phyloP scores from a whole-genome alignment of 2,329 filamentous ascomycete genomes.

The Trichophyton verrucosum region DNA sequence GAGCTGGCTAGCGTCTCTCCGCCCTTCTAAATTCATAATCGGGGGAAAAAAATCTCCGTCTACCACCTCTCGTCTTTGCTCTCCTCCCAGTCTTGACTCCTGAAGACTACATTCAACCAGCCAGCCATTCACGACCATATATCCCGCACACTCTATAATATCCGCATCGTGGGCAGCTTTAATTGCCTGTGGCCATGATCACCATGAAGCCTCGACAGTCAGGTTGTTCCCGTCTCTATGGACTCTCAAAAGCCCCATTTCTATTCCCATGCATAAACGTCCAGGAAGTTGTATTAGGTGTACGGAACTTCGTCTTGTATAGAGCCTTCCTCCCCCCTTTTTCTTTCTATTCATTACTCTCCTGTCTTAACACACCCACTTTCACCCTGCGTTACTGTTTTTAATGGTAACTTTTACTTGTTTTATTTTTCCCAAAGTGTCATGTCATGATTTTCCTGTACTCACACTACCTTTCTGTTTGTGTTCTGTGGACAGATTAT shows the following conservation, averaged over 20 bases:
- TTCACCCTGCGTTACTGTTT: neutral
- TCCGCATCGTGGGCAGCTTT: neutral
- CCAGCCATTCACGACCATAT: neutral
- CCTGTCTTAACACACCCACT: neutral
- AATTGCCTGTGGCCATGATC: neutral
- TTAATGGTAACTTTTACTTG: slow-evolving; percentile 1
- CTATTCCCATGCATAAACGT: slow-evolving; percentile 2
- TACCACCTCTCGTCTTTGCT: neutral
- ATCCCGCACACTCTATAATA: neutral
- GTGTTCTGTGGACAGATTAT: neutral
- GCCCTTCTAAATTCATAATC: slow-evolving; percentile 32
- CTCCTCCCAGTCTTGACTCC: neutral
- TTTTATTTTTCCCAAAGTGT: neutral
- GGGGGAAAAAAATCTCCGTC: neutral
- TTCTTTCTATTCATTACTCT: neutral
- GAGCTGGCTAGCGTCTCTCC: slow-evolving; percentile 35
- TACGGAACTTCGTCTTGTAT: slow-evolving; percentile 3
- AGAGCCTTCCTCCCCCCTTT: neutral
- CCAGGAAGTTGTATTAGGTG: slow-evolving; percentile 2
- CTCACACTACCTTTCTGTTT: neutral
- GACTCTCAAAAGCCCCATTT: neutral
- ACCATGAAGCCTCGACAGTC: neutral
- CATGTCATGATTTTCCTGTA: neutral
- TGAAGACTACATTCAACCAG: neutral
- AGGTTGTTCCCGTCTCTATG: neutral